Base-by-base conservation (phyloP, 1,139 yeast genomes). In the Taphrina flavorubra region DNA sequence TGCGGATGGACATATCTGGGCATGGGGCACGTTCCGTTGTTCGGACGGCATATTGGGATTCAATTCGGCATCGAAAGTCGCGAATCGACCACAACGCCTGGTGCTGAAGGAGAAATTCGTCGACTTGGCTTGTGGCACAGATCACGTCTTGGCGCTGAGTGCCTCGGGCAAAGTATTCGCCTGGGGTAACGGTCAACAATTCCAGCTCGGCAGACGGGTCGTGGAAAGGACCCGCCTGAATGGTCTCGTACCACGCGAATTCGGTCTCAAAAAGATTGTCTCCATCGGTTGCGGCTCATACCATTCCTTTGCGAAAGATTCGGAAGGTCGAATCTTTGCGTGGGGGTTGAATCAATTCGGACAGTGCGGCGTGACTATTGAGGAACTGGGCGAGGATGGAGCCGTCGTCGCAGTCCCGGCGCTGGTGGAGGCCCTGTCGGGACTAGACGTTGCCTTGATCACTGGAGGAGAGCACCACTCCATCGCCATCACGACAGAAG, bases 261-360 rank as follows among this genome's bases (percentile, higher is more conserved):
- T 90, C 36, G 78, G 79, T 0, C 73, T 94, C 71, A 88, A 86
- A 74, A 86, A 90, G 73, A 85, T 92, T 74, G 88, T 85, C 74
- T 87, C 85, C 75, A 86, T 94, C 74, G 94, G 97, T 6, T 87
- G 94, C 72, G 99, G 99, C 68, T 98, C 94, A 76, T 94, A 89
- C 79, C 98, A 92, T 77, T 89, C 97, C 73, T 92, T 94, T 82
- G 99, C 99, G 6, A 85, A 94, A 72, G 90, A 89, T 72, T 82
- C 83, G 42, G 84, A 86, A 49, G 91, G 89, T 64, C 83, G 84
- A 51, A 90, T 94, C 0, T 84, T 83, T 73, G 84, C 94, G 1
- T 94, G 99, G 99, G 99, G 99, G 6, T 83, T 94, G 74, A 95
- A 94, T 77, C 97, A 94, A 78, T 94, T 86, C 76, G 98, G 99